Base-by-base conservation (phyloP, 2,329 filamentous ascomycete species). In the Claviceps citrina region DNA sequence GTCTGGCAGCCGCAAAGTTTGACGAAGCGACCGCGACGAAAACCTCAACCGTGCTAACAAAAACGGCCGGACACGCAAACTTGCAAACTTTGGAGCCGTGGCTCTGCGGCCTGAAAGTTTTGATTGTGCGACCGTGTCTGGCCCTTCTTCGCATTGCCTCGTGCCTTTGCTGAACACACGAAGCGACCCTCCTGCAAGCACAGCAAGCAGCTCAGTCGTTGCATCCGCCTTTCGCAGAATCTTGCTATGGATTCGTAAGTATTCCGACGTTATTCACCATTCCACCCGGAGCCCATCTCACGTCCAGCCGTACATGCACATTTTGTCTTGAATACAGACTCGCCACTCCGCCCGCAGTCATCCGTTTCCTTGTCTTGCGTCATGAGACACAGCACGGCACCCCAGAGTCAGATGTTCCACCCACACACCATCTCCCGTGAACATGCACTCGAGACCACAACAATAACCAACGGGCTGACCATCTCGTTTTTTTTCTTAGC, bases 401-500 rank as follows among this genome's bases (percentile, higher is more conserved):
- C 8, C 10, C 24, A 15, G 31, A 28, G 24, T 24, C 25, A 16
- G 12, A 33, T 27, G 37, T 25, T 33, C 20, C 10, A 22, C 24
- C 19, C 16, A 24, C 22, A 5, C 24, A 15, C 15, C 24, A 7
- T 8, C 13, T 20, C 9, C 18, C 22, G 31, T 22, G 18, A 20
- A n/a, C n/a, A n/a, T n/a, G n/a, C n/a, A 19, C 9, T 25, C n/a
- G 18, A 28, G 16, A 35, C 31, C 25, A 35, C 25, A 30, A 42
- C 27, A 32, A 47, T 45, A 26, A 31, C 38, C 31, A 41, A n/a
- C n/a, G 44, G 42, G 40, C 46, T 51, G 34, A 49, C 43, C 31
- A 46, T 13, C 27, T 12, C 10, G 7, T 27, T 36, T 15, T 34
- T 15, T 27, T 44, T 22, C 45, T 41, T 45, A 75, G 70, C 58